Evolutionary conservation across 495 filamentous ascomycete genomes (phyloP), one percentile per base, ranked within the genome.

Genomic region (Daldinia decipiens): DNA sequence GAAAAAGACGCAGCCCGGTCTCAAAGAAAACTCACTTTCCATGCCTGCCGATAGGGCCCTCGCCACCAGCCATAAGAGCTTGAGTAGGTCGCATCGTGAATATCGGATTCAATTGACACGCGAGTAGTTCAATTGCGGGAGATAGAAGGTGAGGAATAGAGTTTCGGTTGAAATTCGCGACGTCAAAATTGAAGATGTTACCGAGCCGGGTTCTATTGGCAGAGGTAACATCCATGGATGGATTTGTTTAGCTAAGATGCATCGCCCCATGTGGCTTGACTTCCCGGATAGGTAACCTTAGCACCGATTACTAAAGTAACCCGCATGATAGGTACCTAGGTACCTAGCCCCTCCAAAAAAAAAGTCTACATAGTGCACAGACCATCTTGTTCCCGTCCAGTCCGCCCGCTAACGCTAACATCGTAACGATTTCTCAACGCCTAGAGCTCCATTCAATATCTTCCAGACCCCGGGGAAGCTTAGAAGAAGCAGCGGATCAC

Each of bases 31-130:
- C 92, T 84, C 79, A 94, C 92, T 87, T 80, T 83, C 88, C 88
- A 76, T 89, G 85, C 81, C 87, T 88, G 75, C 89, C 89, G 68
- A 90, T 47, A 27, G 84, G 85, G 70, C 72, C 80, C 59, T 79
- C 84, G 65, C 85, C 87, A 79, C 86, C 90, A 45, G 71, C 77
- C 58, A 74, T 74, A 56, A 85, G 74, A 55, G 64, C 71, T 68
- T 83, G 82, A 74, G 86, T 82, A 77, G 86, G 85, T 65, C 81
- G 81, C 92, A 95, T 95, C 80, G 79, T 90, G 81, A 79, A 58
- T 62, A 69, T 62, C 58, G 56, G 66, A 26, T 67, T 74, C 47
- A 62, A 74, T 72, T 73, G 66, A 77, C 61, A 68, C 71, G 57
- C 50, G 45, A 15, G 71, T 59, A 56, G 68, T 62, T 80, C 77